Evolutionary conservation across 2,329 filamentous ascomycete genomes (phyloP), one percentile per base, ranked within the genome.

Genomic region (Diaporthe eres): DNA sequence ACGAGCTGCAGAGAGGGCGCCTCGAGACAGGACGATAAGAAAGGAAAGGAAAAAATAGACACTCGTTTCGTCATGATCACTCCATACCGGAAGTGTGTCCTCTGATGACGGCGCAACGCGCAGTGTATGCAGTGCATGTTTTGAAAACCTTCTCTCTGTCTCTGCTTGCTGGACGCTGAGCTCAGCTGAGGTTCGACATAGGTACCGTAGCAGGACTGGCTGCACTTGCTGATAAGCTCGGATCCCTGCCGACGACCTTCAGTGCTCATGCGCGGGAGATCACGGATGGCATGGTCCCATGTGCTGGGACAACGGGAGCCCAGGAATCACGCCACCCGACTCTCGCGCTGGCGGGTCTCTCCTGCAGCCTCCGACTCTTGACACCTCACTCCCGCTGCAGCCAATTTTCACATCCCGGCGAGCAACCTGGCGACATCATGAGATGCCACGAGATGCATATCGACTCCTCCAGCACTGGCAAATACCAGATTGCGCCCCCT

Each of bases 181-280:
- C 61, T 67, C 42, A 67, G 61, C 61, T 67, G 58, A 63, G 58
- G 12, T 63, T 34, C 31, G 57, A 60, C 31, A 39, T 12, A 13
- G 22, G 22, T 25, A 17, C 53, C 17, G 13, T 51, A 34, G 12
- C 31, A 37, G 19, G 25, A 31, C 60, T 63, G 37, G 19, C 60
- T 4, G 37, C 2, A 12, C 3, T 34, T n/a, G 31, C 28, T 58
- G 58, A 53, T 58, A 55, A 47, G 51, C 72, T 75, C 72, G 75
- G 72, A 71, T 75, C 73, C 75, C 72, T 75, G 58, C 73, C 72
- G 75, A 75, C 57, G 31, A 68, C 13, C 60, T 51, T 42, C 34
- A 57, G 28, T 25, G 57, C 55, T 72, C 42, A 71, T 34, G 55
- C 42, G 57, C 70, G 70, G 71, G 58, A 42, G 31, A 72, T 72